Conservation (phyloP, 306 rosid genomes). For the Sicyos baderoa region DNA sequence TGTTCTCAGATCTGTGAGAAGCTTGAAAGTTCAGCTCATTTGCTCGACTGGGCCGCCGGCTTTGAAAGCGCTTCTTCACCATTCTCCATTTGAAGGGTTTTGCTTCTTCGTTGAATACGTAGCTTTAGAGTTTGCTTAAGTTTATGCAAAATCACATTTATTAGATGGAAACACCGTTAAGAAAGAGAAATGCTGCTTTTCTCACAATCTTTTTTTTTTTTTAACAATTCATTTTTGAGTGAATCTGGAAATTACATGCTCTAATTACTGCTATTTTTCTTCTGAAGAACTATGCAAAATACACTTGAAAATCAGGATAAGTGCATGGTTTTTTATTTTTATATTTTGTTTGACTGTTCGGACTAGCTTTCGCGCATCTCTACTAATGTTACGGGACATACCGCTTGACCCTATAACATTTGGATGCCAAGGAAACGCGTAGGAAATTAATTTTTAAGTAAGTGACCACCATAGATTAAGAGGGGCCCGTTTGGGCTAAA, state of each 20-base stretch:
- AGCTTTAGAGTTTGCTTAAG: conserved; percentile 9
- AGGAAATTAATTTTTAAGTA: no score
- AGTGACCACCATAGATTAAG: no score
- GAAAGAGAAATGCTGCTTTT: not conserved
- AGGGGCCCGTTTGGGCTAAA: conserved; percentile 10
- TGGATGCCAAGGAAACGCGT: no score
- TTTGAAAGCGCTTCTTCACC: conserved; percentile 12
- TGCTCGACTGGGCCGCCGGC: not conserved
- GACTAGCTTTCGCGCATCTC: no score
- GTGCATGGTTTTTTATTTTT: no score
- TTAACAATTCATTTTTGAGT: not conserved
- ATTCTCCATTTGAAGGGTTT: conserved; percentile 3
- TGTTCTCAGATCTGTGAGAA: conserved; percentile 7
- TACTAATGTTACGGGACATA: no score
- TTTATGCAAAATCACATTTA: not conserved
- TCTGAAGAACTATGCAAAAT: not conserved
- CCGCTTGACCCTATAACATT: no score
- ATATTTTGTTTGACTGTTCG: no score
- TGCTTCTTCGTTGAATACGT: conserved; percentile 7
- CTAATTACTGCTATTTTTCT: not conserved
- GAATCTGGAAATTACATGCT: not conserved
- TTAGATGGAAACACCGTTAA: not conserved
- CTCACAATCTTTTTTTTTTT: not conserved
- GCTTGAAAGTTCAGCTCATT: not conserved
- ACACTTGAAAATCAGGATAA: no score